phyloP scores from a whole-genome alignment of 1,284 basidiomycete genomes.

The Ganoderma leucocontextum region DNA sequence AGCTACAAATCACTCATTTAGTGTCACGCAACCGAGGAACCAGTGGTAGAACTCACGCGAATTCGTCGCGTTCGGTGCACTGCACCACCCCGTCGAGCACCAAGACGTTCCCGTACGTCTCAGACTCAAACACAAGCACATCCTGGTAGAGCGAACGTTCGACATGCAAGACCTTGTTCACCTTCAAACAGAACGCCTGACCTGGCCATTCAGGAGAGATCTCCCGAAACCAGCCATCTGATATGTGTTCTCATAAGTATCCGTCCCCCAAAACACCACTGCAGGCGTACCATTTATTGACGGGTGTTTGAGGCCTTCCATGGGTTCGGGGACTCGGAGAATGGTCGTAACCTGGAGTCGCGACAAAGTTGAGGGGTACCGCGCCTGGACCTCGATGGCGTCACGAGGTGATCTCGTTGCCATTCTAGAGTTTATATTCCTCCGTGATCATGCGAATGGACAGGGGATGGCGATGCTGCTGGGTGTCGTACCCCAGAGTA shows the following conservation, averaged over 20 bases:
- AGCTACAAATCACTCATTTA: slow-evolving; percentile 54
- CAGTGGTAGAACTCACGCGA: slow-evolving; percentile 74
- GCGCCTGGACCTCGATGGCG: not conserved
- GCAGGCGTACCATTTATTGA: not conserved
- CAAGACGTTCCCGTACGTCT: slow-evolving; percentile 95
- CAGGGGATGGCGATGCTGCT: not conserved
- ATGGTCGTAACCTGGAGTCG: not conserved
- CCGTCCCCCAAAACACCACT: not conserved
- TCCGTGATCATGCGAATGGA: not conserved
- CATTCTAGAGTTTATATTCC: not conserved
- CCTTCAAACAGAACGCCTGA: slow-evolving; percentile 94
- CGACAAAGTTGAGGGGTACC: not conserved
- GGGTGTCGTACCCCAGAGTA: not conserved
- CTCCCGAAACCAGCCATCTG: slow-evolving; percentile 98
- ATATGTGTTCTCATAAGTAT: not conserved
- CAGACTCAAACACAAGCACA: slow-evolving; percentile 95
- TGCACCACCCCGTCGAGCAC: slow-evolving; percentile 97
- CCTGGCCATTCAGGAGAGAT: slow-evolving; percentile 98
- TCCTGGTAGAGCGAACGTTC: slow-evolving; percentile 96
- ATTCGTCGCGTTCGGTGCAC: slow-evolving; percentile 97
- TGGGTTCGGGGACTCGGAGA: not conserved
- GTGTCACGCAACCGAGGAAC: not conserved
- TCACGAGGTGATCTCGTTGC: slow-evolving; percentile 1
- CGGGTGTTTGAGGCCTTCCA: not conserved
- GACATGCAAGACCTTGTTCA: slow-evolving; percentile 94